These are phyloP conservation scores for Salix purpurea DNA, from an alignment of 345 rosid genomes.

Conservation along the genomic window DNA sequence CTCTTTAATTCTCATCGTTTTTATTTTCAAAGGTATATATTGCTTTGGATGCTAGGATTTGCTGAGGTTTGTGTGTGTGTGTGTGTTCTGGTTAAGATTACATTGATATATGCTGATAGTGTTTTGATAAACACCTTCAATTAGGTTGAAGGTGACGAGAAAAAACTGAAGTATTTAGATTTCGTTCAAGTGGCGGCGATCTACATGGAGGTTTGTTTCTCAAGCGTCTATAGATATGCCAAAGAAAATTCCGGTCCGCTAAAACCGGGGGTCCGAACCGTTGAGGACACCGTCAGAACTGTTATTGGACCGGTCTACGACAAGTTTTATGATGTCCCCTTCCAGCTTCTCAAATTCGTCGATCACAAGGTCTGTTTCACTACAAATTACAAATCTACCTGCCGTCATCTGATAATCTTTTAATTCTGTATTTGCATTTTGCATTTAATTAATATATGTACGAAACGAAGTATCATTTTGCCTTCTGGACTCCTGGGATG, in stretches of 20 bases:
- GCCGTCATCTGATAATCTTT: not conserved
- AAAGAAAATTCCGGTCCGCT: constrained; percentile 76
- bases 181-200: constrained; percentile 49
- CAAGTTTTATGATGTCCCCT: constrained; percentile 52
- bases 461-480: not conserved
- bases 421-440: not conserved
- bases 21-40: no score
- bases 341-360: constrained; percentile 55
- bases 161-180: constrained; percentile 54
- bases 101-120: not conserved
- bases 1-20: no score
- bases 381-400: not conserved
- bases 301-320: constrained; percentile 62
- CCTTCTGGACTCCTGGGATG: constrained; percentile 1
- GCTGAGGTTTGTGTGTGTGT: not conserved
- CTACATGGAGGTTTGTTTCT: constrained; percentile 40
- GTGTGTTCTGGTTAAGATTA: no score
- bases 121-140: not conserved
- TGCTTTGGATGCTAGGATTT: not conserved
- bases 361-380: constrained; percentile 53
- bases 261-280: constrained; percentile 53
- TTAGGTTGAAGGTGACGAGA: constrained; percentile 28
- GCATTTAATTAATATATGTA: not conserved
- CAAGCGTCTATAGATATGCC: constrained; percentile 53
- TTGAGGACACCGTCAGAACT: constrained; percentile 53